Percentiles rank a stretch among this genome's conserved stretches.
phyloP scores from a whole-genome alignment of 768 basidiomycete species.

The Boletus patriciae region DNA sequence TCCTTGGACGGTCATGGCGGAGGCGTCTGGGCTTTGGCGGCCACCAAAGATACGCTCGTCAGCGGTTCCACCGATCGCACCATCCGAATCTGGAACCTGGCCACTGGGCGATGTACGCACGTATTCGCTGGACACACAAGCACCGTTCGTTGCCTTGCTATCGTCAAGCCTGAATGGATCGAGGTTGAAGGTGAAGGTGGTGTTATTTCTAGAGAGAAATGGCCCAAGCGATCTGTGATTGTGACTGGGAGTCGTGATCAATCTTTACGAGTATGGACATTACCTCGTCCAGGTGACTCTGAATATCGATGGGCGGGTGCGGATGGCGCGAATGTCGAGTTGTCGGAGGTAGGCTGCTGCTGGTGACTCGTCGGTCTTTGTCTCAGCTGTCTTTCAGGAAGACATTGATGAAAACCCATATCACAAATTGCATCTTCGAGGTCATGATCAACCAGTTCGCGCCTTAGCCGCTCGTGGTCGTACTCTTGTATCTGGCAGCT shows the following conservation, averaged over 20 bases:
- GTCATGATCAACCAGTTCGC: constrained; percentile 89
- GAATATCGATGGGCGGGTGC: constrained; percentile 68
- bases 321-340: constrained; percentile 60
- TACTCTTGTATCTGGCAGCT: constrained; percentile 91
- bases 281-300: constrained; percentile 69
- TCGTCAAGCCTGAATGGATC: constrained; percentile 90
- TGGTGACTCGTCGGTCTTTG: background rate
- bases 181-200: constrained; percentile 68
- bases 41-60: constrained; percentile 83
- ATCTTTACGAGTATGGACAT: constrained; percentile 63
- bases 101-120: constrained; percentile 80
- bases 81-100: constrained; percentile 87
- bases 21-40: constrained; percentile 95
- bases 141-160: constrained; percentile 93
- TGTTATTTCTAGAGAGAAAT: constrained; percentile 63
- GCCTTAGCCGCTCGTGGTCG: constrained; percentile 87
- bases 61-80: constrained; percentile 94
- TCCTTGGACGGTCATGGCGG: constrained; percentile 90
- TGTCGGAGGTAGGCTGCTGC: constrained; percentile 42
- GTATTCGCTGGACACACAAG: constrained; percentile 95
- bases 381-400: constrained; percentile 41
- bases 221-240: constrained; percentile 69
- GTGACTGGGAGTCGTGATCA: constrained; percentile 74
- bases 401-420: constrained; percentile 83
- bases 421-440: constrained; percentile 79